Percentiles rank a stretch among this genome's conserved stretches.
phyloP scores from a whole-genome alignment of 768 basidiomycete species.

The Trametes sanguinea region DNA sequence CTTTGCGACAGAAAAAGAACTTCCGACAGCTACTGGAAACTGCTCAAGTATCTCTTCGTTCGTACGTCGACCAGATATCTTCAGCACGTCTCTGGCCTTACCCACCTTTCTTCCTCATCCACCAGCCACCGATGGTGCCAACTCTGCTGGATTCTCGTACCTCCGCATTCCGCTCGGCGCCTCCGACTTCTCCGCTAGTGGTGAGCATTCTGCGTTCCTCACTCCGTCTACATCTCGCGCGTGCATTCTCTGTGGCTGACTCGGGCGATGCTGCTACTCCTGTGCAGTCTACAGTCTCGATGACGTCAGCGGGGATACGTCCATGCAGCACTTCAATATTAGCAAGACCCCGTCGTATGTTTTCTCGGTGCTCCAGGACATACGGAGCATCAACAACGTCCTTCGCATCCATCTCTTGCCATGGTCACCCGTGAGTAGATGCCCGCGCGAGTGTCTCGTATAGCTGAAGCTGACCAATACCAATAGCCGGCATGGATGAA shows the following conservation, averaged over 20 bases:
- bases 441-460: neutral
- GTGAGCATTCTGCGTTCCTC: constrained; percentile 37
- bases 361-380: constrained; percentile 64
- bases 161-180: constrained; percentile 72
- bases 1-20: constrained; percentile 45
- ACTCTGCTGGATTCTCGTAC: constrained; percentile 68
- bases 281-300: constrained; percentile 60
- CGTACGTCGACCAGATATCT: constrained; percentile 26
- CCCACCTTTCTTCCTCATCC: neutral
- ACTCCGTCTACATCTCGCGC: neutral
- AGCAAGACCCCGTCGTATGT: constrained; percentile 58
- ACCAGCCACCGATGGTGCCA: constrained; percentile 55
- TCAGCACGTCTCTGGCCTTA: neutral
- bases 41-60: constrained; percentile 62
- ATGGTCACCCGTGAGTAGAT: constrained; percentile 66
- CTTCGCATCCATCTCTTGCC: constrained; percentile 61
- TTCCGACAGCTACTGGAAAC: constrained; percentile 54
- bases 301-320: constrained; percentile 59
- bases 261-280: constrained; percentile 20
- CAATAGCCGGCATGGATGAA: constrained; percentile 80
- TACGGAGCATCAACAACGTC: constrained; percentile 54
- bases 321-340: constrained; percentile 58
- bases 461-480: neutral
- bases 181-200: constrained; percentile 64
- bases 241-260: constrained; percentile 1